phyloP scores from a whole-genome alignment of 495 filamentous ascomycete species.

The Daldinia vernicosa region DNA sequence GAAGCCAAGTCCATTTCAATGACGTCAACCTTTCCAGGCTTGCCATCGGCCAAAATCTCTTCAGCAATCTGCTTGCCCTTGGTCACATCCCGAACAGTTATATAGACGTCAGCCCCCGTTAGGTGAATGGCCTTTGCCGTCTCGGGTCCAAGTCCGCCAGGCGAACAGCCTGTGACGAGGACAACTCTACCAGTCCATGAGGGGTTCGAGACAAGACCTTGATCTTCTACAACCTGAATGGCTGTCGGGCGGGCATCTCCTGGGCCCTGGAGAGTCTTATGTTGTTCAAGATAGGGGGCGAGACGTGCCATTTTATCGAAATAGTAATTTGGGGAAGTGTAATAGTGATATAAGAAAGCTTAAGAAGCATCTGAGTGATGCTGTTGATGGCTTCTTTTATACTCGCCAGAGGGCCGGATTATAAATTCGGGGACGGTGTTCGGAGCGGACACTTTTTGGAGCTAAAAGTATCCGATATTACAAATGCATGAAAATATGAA shows the following conservation, averaged over 20 bases:
- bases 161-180: conserved; percentile 61
- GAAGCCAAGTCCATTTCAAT: conserved; percentile 51
- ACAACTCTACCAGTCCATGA: conserved; percentile 58
- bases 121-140: conserved; percentile 56
- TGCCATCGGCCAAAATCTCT: conserved; percentile 37
- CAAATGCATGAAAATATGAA: neutral
- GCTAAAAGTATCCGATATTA: neutral
- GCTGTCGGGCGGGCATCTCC: conserved; percentile 66
- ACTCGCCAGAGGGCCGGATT: neutral
- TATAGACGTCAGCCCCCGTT: conserved; percentile 60
- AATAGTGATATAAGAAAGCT: neutral
- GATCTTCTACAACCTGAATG: conserved; percentile 62
- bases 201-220: conserved; percentile 48
- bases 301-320: conserved; percentile 18
- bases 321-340: too few relatives aligned
- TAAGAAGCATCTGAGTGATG: neutral
- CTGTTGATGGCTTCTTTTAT: neutral
- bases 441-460: neutral
- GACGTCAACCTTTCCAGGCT: conserved; percentile 43
- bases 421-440: neutral
- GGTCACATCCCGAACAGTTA: conserved; percentile 53
- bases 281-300: conserved; percentile 53
- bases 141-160: conserved; percentile 62
- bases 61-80: conserved; percentile 48
- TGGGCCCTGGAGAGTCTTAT: conserved; percentile 56